phyloP scores from a whole-genome alignment of 768 basidiomycete species.

The Phylloporus arenicola region DNA sequence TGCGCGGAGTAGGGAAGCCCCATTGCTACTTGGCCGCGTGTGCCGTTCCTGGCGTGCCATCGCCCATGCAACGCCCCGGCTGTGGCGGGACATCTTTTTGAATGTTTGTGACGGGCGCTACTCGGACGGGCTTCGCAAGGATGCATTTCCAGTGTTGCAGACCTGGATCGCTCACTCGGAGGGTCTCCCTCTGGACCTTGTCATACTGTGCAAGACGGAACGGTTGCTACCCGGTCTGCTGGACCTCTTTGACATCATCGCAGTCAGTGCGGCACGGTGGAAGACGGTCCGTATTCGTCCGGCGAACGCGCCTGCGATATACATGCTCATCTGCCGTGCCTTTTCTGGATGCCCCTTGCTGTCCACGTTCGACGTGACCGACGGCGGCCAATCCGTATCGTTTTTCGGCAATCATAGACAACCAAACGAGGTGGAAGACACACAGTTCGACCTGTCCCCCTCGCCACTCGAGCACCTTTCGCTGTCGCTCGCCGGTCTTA shows the following conservation, averaged over 20 bases:
- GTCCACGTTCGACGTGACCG: slow-evolving; percentile 16
- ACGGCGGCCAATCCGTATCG: slow-evolving; percentile 12
- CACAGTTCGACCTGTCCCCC: slow-evolving; percentile 9
- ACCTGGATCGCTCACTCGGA: slow-evolving; percentile 23
- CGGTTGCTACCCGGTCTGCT: slow-evolving; percentile 18
- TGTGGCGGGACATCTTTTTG: slow-evolving; percentile 23
- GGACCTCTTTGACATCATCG: slow-evolving; percentile 16
- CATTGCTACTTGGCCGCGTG: slow-evolving; percentile 27
- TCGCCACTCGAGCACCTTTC: slow-evolving; percentile 13
- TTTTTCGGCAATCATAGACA: slow-evolving; percentile 2
- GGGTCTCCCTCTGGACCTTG: slow-evolving; percentile 15
- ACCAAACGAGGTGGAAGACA: not conserved
- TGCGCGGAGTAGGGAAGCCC: slow-evolving; percentile 10
- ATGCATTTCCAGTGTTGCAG: slow-evolving; percentile 15
- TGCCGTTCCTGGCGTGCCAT: slow-evolving; percentile 27
- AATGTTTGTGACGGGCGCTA: slow-evolving; percentile 20
- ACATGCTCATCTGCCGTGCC: slow-evolving; percentile 3
- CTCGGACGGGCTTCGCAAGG: slow-evolving; percentile 14
- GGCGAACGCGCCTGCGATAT: slow-evolving; percentile 17
- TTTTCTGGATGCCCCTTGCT: slow-evolving; percentile 15
- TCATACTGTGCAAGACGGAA: slow-evolving; percentile 17
- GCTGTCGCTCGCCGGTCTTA: slow-evolving; percentile 19
- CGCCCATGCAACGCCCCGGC: slow-evolving; percentile 19
- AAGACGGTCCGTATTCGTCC: slow-evolving; percentile 17
- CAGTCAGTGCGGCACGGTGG: slow-evolving; percentile 14